A percentile compares a stretch with the other conserved stretches of the same genome.
Evolutionary conservation across 2,329 filamentous ascomycete species (phyloP).

Genomic region (Allantophomopsis cytisporea): DNA sequence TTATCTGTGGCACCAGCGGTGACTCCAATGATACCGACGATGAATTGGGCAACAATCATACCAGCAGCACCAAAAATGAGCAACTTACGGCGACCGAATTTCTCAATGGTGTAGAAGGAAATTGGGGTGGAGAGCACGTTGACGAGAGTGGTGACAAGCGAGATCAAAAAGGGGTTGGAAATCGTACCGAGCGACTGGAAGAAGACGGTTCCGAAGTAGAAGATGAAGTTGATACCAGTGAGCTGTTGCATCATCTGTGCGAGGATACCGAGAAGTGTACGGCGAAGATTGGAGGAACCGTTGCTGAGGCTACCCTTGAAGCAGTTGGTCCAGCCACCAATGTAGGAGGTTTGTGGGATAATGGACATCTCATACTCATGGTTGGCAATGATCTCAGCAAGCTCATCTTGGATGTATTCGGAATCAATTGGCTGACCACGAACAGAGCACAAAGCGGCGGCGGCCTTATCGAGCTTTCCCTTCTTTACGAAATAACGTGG

Average conservation of each 20-base stretch:
- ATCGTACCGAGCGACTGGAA: constrained; percentile 69
- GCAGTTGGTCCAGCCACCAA: constrained; percentile 55
- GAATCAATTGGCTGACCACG: constrained; percentile 64
- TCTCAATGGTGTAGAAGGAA: constrained; percentile 80
- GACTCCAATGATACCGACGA: constrained; percentile 66
- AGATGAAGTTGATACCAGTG: constrained; percentile 80
- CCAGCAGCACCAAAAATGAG: constrained; percentile 67
- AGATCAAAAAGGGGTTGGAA: constrained; percentile 67
- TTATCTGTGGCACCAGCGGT: constrained; percentile 33
- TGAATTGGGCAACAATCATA: constrained; percentile 74
- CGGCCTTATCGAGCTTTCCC: constrained; percentile 52
- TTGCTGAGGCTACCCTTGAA: constrained; percentile 49
- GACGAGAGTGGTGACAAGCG: constrained; percentile 74
- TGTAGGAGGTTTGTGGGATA: constrained; percentile 51
- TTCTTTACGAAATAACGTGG: constrained; percentile 78
- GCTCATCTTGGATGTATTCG: constrained; percentile 63
- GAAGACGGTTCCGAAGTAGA: constrained; percentile 78
- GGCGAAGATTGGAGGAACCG: constrained; percentile 54
- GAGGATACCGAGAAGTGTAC: constrained; percentile 57
- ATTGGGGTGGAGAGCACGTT: constrained; percentile 77
- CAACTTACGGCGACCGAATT: constrained; percentile 65
- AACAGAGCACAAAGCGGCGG: constrained; percentile 47
- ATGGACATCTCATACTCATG: constrained; percentile 68
- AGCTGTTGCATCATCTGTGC: constrained; percentile 69
- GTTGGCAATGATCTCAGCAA: constrained; percentile 80